phyloP scores from a whole-genome alignment of 2,329 filamentous ascomycete species.

The Aspergillus niger region DNA sequence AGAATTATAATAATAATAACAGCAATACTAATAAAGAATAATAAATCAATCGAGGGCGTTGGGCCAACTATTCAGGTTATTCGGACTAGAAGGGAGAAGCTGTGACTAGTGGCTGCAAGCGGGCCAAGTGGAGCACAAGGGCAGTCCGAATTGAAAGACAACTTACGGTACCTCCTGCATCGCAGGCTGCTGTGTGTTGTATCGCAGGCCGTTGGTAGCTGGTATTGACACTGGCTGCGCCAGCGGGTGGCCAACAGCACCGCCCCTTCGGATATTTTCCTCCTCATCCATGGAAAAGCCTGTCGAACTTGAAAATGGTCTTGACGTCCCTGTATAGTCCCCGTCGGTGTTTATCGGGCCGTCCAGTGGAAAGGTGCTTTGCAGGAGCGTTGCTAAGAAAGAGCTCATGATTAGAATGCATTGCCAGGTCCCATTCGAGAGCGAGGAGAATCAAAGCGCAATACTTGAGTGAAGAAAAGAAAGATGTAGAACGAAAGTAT shows the following conservation, averaged over 20 bases:
- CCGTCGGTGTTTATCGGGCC: constrained; percentile 42
- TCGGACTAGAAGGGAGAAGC: constrained; percentile 33
- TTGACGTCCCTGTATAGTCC: constrained; percentile 42
- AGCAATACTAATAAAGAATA: neutral
- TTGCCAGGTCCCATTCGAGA: constrained; percentile 11
- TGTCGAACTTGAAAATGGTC: constrained; percentile 36
- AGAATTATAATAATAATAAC: neutral
- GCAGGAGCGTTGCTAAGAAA: constrained; percentile 36
- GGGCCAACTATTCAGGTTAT: constrained; percentile 30
- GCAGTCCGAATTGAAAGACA: constrained; percentile 43
- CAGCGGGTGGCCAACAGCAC: constrained; percentile 49
- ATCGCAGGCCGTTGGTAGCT: constrained; percentile 53
- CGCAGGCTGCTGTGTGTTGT: constrained; percentile 54
- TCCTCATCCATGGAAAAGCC: constrained; percentile 44
- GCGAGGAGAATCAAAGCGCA: neutral
- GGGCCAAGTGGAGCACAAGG: constrained; percentile 34
- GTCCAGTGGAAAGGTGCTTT: constrained; percentile 41
- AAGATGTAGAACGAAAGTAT: constrained; percentile 15
- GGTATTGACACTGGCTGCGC: constrained; percentile 49
- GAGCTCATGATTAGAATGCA: constrained; percentile 27
- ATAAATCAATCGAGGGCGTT: neutral
- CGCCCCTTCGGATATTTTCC: constrained; percentile 55
- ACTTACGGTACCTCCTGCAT: constrained; percentile 59
- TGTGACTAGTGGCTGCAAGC: constrained; percentile 35
- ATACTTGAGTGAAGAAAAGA: constrained; percentile 26